Evolutionary conservation across 352 stramenopile genomes (phyloP).

Genomic region (Albugo laibachii): DNA sequence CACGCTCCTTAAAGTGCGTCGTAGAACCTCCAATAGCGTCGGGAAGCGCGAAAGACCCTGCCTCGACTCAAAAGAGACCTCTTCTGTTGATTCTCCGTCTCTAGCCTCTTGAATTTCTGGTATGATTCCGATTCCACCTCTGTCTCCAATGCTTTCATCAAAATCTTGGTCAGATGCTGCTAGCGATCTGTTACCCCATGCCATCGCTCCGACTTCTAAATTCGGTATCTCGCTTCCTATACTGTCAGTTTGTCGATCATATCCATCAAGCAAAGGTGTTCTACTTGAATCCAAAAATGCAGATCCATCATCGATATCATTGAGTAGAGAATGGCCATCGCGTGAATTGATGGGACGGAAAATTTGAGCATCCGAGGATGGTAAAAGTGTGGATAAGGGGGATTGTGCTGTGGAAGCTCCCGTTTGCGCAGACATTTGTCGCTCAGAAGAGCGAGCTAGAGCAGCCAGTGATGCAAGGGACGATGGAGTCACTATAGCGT

Average conservation of each 20-base stretch:
- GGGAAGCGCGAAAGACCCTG: constrained; percentile 12
- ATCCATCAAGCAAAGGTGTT: constrained; percentile 2
- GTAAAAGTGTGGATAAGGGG: not conserved
- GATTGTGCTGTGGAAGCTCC: constrained; percentile 12
- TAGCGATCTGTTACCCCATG: too few species aligned
- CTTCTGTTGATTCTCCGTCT: constrained; percentile 8
- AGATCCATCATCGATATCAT: not conserved
- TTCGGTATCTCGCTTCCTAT: not conserved
- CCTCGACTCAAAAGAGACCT: not conserved
- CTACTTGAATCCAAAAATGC: not conserved
- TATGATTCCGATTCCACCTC: constrained; percentile 20
- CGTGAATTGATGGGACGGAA: not conserved
- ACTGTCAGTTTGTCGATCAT: constrained; percentile 7
- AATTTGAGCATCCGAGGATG: not conserved
- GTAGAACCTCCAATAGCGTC: constrained; percentile 27
- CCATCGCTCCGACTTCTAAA: constrained; percentile 1
- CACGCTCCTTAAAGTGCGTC: constrained; percentile 13
- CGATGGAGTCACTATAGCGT: constrained; percentile 60
- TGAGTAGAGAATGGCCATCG: not conserved
- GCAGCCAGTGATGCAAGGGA: constrained; percentile 46
- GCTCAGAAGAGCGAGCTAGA: constrained; percentile 4
- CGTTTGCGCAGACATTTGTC: not conserved
- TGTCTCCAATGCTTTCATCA: constrained; percentile 4
- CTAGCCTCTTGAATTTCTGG: constrained; percentile 44
- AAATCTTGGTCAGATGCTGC: constrained; percentile 12